Base-by-base conservation (phyloP, 495 filamentous ascomycete species). In the Aspergillus sclerotiicarbonarius region DNA sequence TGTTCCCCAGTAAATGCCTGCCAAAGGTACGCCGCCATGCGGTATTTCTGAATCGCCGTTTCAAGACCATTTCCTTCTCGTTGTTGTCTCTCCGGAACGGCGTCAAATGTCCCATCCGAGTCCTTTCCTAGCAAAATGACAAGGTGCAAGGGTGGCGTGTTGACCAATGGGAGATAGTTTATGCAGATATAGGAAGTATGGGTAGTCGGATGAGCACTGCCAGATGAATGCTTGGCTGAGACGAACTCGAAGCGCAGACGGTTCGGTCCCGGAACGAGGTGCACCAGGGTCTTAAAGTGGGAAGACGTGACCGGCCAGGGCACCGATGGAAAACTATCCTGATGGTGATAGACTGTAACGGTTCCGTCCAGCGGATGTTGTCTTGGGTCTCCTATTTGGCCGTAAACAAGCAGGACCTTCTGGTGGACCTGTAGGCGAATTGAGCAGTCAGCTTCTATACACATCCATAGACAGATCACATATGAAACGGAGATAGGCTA, bases 1-100 rank as follows among this genome's bases (percentile, higher is more conserved):
- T 97, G 91, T 67, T 96, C 91, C 12, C 89, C 90, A 0, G 92
- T 97, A 66, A 94, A 96, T 8, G 91, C 90, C 69, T 96, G 92
- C 92, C 92, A 97, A 3, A 97, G 80, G 68, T 96, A 95, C 16
- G 91, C 92, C 20, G 91, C 87, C 85, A 91, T 95, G 53, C 91
- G 83, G 65, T 90, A 96, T 70, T 96, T 96, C 55, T 83, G 81
- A 61, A 94, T 81, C 0, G 92, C 92, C 12, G 79, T 84, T 3
- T 93, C 88, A 31, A 96, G 64, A 2, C 81, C 82, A 67, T 93
- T 93, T 4, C 89, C 91, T 78, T 96, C 92, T 56, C 82, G 82
- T 66, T 89, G 84, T 43, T 81, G 71, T 33, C 88, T 79, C 53
- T 91, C 85, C 0, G 91, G 91, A 25, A 87, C 82, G 8, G 89